Conservation (phyloP, 2,329 filamentous ascomycete species). For the Phoma sp. region DNA sequence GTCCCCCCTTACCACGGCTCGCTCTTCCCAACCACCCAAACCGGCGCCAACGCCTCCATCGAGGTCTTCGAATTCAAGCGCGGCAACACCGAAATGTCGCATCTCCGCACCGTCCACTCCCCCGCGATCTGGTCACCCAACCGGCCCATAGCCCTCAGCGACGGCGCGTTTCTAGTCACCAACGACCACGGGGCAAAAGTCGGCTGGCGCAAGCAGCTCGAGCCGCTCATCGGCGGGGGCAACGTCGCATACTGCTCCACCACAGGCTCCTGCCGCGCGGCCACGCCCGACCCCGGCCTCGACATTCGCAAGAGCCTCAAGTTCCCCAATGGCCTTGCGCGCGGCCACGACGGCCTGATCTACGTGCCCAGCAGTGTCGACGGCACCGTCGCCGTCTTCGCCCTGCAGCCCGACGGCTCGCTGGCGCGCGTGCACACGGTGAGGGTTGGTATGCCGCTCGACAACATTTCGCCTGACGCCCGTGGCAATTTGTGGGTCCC, state of each 20-base stretch:
- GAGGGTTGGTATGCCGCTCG: slow-evolving; percentile 31
- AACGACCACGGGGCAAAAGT: slow-evolving; percentile 38
- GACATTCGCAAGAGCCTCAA: slow-evolving; percentile 31
- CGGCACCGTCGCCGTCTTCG: slow-evolving; percentile 31
- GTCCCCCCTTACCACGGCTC: slow-evolving; percentile 33
- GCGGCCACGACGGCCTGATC: slow-evolving; percentile 30
- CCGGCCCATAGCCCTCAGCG: slow-evolving; percentile 29
- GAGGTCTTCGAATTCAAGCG: slow-evolving; percentile 35
- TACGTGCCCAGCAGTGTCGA: slow-evolving; percentile 37
- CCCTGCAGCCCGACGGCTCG: slow-evolving; percentile 23
- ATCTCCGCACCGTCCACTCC: slow-evolving; percentile 29
- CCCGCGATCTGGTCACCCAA: slow-evolving; percentile 31
- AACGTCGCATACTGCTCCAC: slow-evolving; percentile 33
- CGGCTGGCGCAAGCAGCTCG: slow-evolving; percentile 31
- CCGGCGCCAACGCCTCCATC: slow-evolving; percentile 35
- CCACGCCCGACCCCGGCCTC: slow-evolving; percentile 7
- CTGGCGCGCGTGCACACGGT: slow-evolving; percentile 32
- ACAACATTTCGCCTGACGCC: slow-evolving; percentile 35
- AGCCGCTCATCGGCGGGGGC: slow-evolving; percentile 36
- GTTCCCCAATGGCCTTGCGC: slow-evolving; percentile 38
- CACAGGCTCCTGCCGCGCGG: slow-evolving; percentile 25
- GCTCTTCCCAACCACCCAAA: slow-evolving; percentile 26
- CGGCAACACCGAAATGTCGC: slow-evolving; percentile 30
- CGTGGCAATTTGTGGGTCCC: slow-evolving; percentile 35
- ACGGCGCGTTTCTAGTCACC: slow-evolving; percentile 29